Evolutionary conservation across 2,329 filamentous ascomycete genomes (phyloP).

Genomic region (Xylaria sp.): DNA sequence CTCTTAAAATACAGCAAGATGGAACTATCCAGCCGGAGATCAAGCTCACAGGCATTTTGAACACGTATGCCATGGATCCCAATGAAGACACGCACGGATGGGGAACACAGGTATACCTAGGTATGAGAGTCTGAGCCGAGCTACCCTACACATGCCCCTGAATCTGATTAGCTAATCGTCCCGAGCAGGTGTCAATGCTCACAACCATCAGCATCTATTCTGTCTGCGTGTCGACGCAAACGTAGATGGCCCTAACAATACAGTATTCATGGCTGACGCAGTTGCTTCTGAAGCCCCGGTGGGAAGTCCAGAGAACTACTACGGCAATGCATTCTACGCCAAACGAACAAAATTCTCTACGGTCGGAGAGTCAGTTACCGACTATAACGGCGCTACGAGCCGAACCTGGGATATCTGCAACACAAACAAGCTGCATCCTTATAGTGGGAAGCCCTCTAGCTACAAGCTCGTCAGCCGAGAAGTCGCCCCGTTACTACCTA

Average conservation of each 20-base stretch:
- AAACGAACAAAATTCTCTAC: constrained; percentile 84
- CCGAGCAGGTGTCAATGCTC: constrained; percentile 78
- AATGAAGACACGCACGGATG: constrained; percentile 86
- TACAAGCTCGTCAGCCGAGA: constrained; percentile 94
- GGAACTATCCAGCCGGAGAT: constrained; percentile 93
- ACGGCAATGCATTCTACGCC: constrained; percentile 91
- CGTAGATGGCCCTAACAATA: constrained; percentile 86
- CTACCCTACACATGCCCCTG: constrained; percentile 16
- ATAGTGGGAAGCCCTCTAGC: constrained; percentile 83
- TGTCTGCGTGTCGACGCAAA: constrained; percentile 89
- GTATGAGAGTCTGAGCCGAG: constrained; percentile 36
- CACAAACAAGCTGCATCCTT: constrained; percentile 82
- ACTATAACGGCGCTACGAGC: constrained; percentile 83
- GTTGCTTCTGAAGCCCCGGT: constrained; percentile 76
- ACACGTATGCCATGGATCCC: constrained; percentile 85
- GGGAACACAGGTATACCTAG: constrained; percentile 91
- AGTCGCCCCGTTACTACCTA: constrained; percentile 80
- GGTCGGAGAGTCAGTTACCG: constrained; percentile 73
- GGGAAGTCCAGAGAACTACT: constrained; percentile 83
- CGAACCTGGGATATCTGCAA: constrained; percentile 94
- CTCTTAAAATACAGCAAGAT: constrained; percentile 67
- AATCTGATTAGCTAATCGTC: constrained; percentile 34
- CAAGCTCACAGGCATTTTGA: constrained; percentile 90
- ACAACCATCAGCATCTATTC: constrained; percentile 97
- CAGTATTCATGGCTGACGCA: constrained; percentile 85